Percentiles rank a stretch among this genome's conserved stretches.
Evolutionary conservation across 1,139 yeast genomes (phyloP).

Genomic region (Yamadazyma triangularis): DNA sequence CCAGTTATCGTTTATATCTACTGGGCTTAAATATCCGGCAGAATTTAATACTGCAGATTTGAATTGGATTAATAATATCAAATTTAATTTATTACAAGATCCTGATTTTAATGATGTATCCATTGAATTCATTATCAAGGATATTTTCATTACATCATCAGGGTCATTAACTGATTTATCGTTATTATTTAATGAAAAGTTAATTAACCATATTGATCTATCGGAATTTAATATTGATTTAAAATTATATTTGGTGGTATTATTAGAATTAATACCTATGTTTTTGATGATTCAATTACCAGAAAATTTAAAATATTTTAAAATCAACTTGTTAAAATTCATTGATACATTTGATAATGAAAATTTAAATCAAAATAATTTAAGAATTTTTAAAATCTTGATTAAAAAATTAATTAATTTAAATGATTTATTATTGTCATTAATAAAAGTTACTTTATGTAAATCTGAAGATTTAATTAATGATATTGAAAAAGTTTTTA

Average conservation of each 20-base stretch:
- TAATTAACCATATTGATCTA: slow-evolving; percentile 10
- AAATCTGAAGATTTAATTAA: slow-evolving; percentile 6
- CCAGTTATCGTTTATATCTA: slow-evolving; percentile 9
- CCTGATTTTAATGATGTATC: slow-evolving; percentile 1
- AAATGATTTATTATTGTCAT: slow-evolving; percentile 34
- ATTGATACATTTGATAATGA: background rate
- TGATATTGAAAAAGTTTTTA: slow-evolving; percentile 13
- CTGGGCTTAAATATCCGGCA: slow-evolving; percentile 8
- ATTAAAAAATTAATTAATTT: slow-evolving; percentile 34
- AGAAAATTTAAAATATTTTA: slow-evolving; percentile 23
- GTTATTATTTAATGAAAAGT: slow-evolving; percentile 2
- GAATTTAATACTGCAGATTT: slow-evolving; percentile 6
- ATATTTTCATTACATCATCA: background rate
- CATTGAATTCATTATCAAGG: background rate
- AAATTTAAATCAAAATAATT: slow-evolving; percentile 13
- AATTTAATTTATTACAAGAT: slow-evolving; percentile 2
- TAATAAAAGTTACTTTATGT: slow-evolving; percentile 23
- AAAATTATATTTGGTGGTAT: slow-evolving; percentile 26
- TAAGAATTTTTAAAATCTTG: slow-evolving; percentile 30
- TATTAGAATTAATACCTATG: slow-evolving; percentile 32
- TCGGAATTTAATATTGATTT: slow-evolving; percentile 22
- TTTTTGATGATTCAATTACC: slow-evolving; percentile 26
- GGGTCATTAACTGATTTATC: slow-evolving; percentile 3
- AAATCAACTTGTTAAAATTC: slow-evolving; percentile 23
- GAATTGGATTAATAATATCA: slow-evolving; percentile 6